Conservation (phyloP, 2,329 filamentous ascomycete species). For the Hysterium pulicare region DNA sequence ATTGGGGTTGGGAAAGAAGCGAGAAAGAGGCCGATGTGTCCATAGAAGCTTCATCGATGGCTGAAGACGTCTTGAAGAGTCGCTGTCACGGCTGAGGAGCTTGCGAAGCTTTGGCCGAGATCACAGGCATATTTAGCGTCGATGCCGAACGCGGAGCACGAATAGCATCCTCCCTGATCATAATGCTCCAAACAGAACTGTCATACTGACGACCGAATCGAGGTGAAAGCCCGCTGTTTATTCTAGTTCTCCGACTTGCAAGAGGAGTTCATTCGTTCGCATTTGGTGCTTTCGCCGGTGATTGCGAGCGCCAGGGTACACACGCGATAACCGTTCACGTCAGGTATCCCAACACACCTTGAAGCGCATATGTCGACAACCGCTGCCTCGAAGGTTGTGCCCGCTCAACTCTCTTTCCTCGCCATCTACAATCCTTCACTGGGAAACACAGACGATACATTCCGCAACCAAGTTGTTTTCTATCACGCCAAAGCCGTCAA, state of each 20-base stretch:
- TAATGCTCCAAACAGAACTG: background rate
- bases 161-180: background rate
- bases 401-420: conserved; percentile 84
- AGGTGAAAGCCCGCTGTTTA: too few relatives aligned
- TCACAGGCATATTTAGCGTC: background rate
- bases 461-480: conserved; percentile 85
- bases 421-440: conserved; percentile 92
- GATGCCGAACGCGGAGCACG: background rate
- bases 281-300: background rate
- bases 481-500: conserved; percentile 63
- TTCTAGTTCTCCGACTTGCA: too few relatives aligned
- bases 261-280: too few relatives aligned
- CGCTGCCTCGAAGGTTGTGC: conserved; percentile 49
- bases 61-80: conserved; percentile 2
- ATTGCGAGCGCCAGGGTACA: background rate
- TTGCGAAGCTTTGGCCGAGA: background rate
- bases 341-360: too few relatives aligned
- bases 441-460: conserved; percentile 67
- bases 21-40: conserved; percentile 21
- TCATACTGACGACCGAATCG: too few relatives aligned
- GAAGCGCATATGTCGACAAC: conserved; percentile 5
- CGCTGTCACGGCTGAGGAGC: background rate
- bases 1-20: conserved; percentile 12
- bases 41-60: conserved; percentile 16
- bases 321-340: background rate